Percentiles rank a stretch among this genome's conserved stretches.
Conservation (phyloP, 2,329 filamentous ascomycete genomes). For the Claviceps sp. region DNA sequence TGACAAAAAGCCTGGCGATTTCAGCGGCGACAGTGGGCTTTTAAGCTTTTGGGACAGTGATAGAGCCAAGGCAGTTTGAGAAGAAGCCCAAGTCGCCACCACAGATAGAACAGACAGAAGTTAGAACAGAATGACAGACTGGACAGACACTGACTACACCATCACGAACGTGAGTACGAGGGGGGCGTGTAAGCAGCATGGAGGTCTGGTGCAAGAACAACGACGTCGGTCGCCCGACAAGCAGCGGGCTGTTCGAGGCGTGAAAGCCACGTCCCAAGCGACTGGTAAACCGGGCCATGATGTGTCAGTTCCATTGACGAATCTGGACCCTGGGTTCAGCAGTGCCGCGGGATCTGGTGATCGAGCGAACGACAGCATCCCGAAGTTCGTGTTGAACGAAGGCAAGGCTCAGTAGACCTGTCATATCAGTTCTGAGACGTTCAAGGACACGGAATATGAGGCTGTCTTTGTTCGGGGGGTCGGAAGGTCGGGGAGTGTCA, state of each 20-base stretch:
- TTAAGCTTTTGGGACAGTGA: constrained; percentile 18
- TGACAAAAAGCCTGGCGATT: background rate
- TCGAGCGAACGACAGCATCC: constrained; percentile 14
- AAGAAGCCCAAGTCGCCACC: background rate
- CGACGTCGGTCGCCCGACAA: constrained; percentile 4
- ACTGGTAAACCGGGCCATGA: constrained; percentile 8
- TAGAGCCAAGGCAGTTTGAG: background rate
- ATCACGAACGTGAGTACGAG: background rate
- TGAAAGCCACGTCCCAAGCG: constrained; percentile 10
- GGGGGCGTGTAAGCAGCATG: constrained; percentile 2
- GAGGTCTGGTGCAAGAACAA: background rate
- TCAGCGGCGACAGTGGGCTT: constrained; percentile 18
- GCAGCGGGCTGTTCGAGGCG: constrained; percentile 5
- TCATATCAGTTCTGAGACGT: constrained; percentile 21
- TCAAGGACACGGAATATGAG: constrained; percentile 11
- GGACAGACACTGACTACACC: too few species aligned
- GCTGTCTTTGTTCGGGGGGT: background rate
- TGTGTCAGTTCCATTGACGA: constrained; percentile 8
- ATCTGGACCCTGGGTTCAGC: constrained; percentile 8
- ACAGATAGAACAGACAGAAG: background rate
- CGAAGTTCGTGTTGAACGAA: constrained; percentile 9
- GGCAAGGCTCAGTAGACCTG: constrained; percentile 18
- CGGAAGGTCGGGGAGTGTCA: background rate
- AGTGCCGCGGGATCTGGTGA: constrained; percentile 10
- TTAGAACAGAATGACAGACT: too few species aligned